Evolutionary conservation across 1,139 yeast genomes (phyloP), one percentile per base, ranked within the genome.

Genomic region (Scheffersomyces segobiensis): DNA sequence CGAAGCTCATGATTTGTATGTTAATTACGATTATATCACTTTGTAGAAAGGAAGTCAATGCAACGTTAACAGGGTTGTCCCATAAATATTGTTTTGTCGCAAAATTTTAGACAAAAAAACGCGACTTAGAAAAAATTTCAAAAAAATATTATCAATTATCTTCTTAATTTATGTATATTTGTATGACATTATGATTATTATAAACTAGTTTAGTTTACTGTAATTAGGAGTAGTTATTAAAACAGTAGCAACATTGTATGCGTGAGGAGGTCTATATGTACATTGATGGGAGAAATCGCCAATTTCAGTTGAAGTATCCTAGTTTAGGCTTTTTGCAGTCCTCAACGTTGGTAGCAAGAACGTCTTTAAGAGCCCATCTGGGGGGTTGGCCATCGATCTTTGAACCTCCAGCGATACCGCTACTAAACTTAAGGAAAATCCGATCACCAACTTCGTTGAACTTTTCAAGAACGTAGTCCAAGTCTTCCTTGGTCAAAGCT

Each of bases 401-500:
- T 18, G 75, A 85, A 12, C 88, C 93, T 55, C 93, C 92, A 46
- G 92, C 91, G 60, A 83, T 79, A 58, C 93, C 93, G 55, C 92
- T 85, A 67, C 93, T 86, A 66, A 89, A 87, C 71, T 93, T 93
- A 74, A 93, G 83, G 71, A 82, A 87, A 60, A 91, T 73, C 67
- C 79, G 77, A 66, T 91, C 96, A 56, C 98, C 99, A 60, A 93
- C 83, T 67, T 89, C 93, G 67, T 87, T 87, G 67, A 91, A 83
- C 67, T 85, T 88, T 55, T 84, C 81, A 65, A 95, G 82, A 52
- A 93, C 83, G 64, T 86, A 83, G 74, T 95, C 99, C 69, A 93
- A 85, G 73, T 95, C 99, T 67, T 90, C 96, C 75, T 95, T 95
- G 39, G 97, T 95, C 67, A 96, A 82, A 1, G 98, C 91, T 0